Conservation (phyloP, 108 stramenopile species). For the Skeletonema marinoi region DNA sequence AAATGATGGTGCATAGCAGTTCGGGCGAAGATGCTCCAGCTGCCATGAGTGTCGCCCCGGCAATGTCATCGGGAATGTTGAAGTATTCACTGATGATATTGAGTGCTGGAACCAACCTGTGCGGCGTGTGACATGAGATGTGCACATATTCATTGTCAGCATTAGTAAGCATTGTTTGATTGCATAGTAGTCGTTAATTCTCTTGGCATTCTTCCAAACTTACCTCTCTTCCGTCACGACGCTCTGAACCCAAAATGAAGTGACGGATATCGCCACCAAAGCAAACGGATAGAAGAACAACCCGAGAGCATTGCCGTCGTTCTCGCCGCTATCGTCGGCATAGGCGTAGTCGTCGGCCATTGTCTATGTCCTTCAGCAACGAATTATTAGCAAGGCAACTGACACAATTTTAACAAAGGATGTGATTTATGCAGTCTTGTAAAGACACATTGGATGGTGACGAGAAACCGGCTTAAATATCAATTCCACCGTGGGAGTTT, state of each 20-base stretch:
- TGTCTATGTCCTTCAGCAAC: background rate
- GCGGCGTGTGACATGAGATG: conserved; percentile 1
- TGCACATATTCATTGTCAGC: background rate
- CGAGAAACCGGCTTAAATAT: too few species aligned
- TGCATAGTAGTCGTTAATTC: background rate
- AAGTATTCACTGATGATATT: conserved; percentile 75
- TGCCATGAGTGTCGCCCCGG: conserved; percentile 86
- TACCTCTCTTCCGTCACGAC: conserved; percentile 72
- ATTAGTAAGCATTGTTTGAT: background rate
- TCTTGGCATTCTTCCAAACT: background rate
- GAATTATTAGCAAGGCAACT: too few species aligned
- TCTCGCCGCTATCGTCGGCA: background rate
- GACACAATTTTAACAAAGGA: too few species aligned
- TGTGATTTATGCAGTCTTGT: too few species aligned
- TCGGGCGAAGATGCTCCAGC: conserved; percentile 83
- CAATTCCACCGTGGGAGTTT: too few species aligned
- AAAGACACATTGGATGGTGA: too few species aligned
- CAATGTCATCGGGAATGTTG: conserved; percentile 76
- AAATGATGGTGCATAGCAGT: conserved; percentile 64
- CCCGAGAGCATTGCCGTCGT: background rate
- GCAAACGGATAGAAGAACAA: conserved; percentile 16
- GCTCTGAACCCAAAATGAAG: conserved; percentile 76
- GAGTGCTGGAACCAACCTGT: conserved; percentile 75
- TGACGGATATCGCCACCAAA: conserved; percentile 29
- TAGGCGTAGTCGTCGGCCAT: background rate